phyloP scores from a whole-genome alignment of 305 asterid species.

The Petunia hybrid region DNA sequence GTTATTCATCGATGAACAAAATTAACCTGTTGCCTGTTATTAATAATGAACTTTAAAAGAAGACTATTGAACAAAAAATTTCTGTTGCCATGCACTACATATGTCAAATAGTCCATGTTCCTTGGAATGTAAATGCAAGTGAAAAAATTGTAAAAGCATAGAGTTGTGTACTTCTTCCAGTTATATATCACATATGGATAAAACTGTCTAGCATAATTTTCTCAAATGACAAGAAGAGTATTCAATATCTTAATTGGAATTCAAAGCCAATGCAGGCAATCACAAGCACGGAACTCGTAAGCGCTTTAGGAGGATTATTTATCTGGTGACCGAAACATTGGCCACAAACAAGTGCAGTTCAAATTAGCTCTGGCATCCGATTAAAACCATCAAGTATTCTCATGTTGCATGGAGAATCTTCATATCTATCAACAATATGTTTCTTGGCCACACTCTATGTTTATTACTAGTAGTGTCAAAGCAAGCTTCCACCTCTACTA shows the following conservation, averaged over 20 bases:
- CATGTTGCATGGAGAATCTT: background rate
- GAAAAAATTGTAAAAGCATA: background rate
- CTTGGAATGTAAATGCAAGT: constrained; percentile 14
- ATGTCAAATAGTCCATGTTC: background rate
- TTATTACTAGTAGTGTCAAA: background rate
- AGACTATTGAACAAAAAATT: background rate
- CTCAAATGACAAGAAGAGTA: background rate
- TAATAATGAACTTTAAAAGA: no score
- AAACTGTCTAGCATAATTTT: background rate
- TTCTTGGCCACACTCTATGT: background rate
- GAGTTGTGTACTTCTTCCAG: background rate
- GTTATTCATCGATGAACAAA: no score
- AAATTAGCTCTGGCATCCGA: background rate
- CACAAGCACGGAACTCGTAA: background rate
- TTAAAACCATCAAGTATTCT: constrained; percentile 8
- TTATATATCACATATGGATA: background rate
- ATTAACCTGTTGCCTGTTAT: no score
- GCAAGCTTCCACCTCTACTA: background rate
- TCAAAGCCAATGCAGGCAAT: background rate
- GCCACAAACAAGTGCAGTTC: constrained; percentile 17
- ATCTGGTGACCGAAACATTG: background rate
- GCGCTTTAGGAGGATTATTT: background rate
- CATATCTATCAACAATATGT: background rate
- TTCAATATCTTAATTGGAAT: background rate
- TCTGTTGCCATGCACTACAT: background rate